Conservation (phyloP, 331 rosid species). For the Erythrophleum ivorense region DNA sequence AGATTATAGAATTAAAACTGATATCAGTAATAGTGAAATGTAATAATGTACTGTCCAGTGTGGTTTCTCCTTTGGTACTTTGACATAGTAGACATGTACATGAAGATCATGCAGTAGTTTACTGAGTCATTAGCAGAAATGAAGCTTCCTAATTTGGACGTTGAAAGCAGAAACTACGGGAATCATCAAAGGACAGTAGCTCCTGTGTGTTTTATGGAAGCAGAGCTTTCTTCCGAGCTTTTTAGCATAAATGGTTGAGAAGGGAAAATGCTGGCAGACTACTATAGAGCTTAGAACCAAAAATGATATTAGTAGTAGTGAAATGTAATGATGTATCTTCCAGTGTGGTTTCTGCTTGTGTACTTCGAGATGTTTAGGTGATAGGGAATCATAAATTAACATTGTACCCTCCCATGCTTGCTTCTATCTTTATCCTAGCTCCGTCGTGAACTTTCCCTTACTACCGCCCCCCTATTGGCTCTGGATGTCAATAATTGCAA, state of each 20-base stretch:
- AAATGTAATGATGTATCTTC: conserved; percentile 62
- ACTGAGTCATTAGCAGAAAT: conserved; percentile 83
- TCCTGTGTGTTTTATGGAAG: conserved; percentile 95
- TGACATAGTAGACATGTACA: conserved; percentile 83
- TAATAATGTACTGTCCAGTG: conserved; percentile 59
- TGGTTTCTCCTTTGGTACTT: conserved; percentile 52
- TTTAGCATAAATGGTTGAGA: conserved; percentile 32
- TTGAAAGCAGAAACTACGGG: conserved; percentile 62
- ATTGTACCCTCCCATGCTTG: conserved; percentile 52
- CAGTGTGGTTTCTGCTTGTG: conserved; percentile 43
- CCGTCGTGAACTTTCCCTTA: conserved; percentile 50
- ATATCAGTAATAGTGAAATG: conserved; percentile 51
- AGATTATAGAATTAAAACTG: conserved; percentile 62
- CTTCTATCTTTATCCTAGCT: conserved; percentile 42
- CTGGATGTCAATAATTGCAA: conserved; percentile 47
- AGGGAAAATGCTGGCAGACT: conserved; percentile 49
- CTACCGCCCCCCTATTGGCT: conserved; percentile 30
- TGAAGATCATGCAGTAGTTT: conserved; percentile 95
- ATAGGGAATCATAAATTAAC: conserved; percentile 53
- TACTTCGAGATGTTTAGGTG: conserved; percentile 61
- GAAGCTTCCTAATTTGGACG: conserved; percentile 88
- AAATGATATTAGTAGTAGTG: conserved; percentile 58
- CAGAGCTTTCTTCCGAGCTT: conserved; percentile 82
- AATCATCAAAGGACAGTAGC: conserved; percentile 44
- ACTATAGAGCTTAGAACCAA: conserved; percentile 59